These are phyloP conservation scores for Cladochytrium replicatum DNA, from an alignment of 192 early-diverging fungal species.

Conservation along the genomic window DNA sequence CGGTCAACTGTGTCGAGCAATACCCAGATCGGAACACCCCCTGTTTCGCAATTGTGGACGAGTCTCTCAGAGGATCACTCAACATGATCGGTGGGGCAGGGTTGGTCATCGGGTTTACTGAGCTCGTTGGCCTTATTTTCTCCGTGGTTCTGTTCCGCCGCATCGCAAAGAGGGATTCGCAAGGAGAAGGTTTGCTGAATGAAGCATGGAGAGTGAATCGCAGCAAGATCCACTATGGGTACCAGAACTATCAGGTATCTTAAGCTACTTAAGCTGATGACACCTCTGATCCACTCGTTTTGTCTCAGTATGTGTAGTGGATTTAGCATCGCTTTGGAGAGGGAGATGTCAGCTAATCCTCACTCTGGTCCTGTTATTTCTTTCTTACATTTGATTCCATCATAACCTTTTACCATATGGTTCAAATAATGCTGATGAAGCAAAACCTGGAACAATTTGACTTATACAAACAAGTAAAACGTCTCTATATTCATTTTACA, in stretches of 20 bases:
- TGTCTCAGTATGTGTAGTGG: too few relatives aligned
- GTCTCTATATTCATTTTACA: too few relatives aligned
- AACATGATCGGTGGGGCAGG: slow-evolving; percentile 41
- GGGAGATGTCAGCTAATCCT: too few relatives aligned
- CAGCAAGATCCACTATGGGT: slow-evolving; percentile 46
- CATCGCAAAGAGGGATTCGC: slow-evolving; percentile 38
- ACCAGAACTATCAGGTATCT: slow-evolving; percentile 47
- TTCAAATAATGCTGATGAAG: too few relatives aligned
- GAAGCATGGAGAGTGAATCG: slow-evolving; percentile 50
- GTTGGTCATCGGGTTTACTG: slow-evolving; percentile 39
- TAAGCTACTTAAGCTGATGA: too few relatives aligned
- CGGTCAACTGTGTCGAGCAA: slow-evolving; percentile 17
- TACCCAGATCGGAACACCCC: background rate
- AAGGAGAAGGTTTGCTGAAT: slow-evolving; percentile 30
- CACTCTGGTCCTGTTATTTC: too few relatives aligned
- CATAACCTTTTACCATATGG: too few relatives aligned
- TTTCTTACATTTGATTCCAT: too few relatives aligned
- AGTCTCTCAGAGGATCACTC: slow-evolving; percentile 20
- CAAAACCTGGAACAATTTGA: too few relatives aligned
- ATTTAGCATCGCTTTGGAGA: too few relatives aligned
- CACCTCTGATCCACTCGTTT: too few relatives aligned
- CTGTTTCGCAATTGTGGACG: slow-evolving; percentile 8
- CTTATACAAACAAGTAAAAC: too few relatives aligned
- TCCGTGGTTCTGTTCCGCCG: slow-evolving; percentile 36
- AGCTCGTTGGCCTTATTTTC: slow-evolving; percentile 38